Conservation (phyloP, 2,329 filamentous ascomycete species). For the Sodiomyces alkalinus region DNA sequence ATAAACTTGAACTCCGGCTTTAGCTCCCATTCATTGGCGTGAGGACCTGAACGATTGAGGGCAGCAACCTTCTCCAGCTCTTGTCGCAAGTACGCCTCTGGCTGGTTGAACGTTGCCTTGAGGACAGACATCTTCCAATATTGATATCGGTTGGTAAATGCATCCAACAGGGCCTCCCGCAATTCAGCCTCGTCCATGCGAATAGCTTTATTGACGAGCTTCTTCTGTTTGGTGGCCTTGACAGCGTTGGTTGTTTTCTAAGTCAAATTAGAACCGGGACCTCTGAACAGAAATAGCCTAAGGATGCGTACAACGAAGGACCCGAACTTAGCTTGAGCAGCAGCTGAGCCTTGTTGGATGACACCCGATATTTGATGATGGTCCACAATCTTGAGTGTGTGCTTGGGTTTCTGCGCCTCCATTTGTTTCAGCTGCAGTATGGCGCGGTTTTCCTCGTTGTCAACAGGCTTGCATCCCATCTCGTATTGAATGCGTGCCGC, state of each 20-base stretch:
- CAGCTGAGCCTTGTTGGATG: constrained; percentile 43
- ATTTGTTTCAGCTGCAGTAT: constrained; percentile 19
- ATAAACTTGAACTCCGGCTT: constrained; percentile 37
- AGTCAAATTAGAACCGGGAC: too few relatives aligned
- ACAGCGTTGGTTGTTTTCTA: constrained; percentile 34
- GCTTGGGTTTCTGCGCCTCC: constrained; percentile 33
- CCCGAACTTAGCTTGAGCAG: constrained; percentile 29
- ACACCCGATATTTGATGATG: constrained; percentile 33
- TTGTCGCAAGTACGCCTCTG: constrained; percentile 83
- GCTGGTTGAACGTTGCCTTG: constrained; percentile 50
- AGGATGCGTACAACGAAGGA: constrained; percentile 41
- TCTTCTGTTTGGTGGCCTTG: constrained; percentile 39
- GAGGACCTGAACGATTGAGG: constrained; percentile 67
- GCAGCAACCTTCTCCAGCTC: constrained; percentile 70
- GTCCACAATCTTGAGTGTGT: constrained; percentile 34
- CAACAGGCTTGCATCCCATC: constrained; percentile 31
- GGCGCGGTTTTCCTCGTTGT: constrained; percentile 22
- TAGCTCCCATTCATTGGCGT: constrained; percentile 74
- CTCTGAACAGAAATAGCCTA: too few relatives aligned
- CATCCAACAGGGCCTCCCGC: constrained; percentile 67
- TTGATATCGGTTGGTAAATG: constrained; percentile 62
- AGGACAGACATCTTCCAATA: constrained; percentile 47
- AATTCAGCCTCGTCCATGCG: constrained; percentile 84
- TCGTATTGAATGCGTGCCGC: constrained; percentile 62
- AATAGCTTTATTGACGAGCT: constrained; percentile 67